phyloP scores from a whole-genome alignment of 2,329 filamentous ascomycete genomes.

The Colletotrichum plurivorum region DNA sequence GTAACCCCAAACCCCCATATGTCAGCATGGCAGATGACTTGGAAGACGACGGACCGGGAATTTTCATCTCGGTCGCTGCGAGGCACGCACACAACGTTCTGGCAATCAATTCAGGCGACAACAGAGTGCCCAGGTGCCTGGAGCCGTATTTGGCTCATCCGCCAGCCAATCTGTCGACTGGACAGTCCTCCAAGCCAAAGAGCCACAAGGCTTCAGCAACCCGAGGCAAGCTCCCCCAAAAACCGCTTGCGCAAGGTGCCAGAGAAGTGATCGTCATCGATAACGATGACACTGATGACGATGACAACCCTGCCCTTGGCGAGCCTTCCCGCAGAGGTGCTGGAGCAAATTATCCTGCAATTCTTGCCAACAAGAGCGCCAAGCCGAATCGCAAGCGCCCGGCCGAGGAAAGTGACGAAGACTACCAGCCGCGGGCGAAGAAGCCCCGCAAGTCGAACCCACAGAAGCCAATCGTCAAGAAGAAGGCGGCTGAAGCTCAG shows the following conservation, averaged over 20 bases:
- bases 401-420: slow-evolving; percentile 21
- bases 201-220: too few species aligned
- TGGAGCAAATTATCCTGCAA: background rate
- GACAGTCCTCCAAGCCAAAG: background rate
- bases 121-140: background rate
- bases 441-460: slow-evolving; percentile 7
- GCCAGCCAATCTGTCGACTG: background rate
- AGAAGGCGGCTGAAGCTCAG: background rate
- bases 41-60: background rate
- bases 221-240: background rate
- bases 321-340: background rate
- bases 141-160: background rate
- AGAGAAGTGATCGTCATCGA: background rate
- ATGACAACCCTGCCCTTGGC: background rate
- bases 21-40: too few species aligned
- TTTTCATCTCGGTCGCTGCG: background rate
- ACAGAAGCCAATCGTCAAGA: slow-evolving; percentile 7
- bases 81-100: background rate
- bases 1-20: too few species aligned
- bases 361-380: background rate
- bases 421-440: slow-evolving; percentile 21
- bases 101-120: background rate
- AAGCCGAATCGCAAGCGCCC: background rate
- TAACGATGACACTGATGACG: background rate
- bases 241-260: background rate